A percentile compares a stretch with the other conserved stretches of the same genome.
Conservation (phyloP, 768 basidiomycete species). For the Exsudoporus frostii region DNA sequence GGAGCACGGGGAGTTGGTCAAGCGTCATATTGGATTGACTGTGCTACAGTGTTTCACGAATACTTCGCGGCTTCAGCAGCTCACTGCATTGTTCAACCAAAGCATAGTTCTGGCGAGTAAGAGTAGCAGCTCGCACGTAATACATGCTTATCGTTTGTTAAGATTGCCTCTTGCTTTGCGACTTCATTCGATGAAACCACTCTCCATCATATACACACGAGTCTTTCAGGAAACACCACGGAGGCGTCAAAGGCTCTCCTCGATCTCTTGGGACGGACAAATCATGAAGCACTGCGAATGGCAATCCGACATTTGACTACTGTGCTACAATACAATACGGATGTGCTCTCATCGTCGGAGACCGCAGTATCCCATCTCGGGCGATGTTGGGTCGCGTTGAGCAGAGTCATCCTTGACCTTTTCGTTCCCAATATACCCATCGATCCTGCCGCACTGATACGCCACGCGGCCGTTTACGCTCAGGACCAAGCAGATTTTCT, state of each 20-base stretch:
- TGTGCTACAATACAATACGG: conserved; percentile 19
- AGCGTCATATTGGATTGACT: conserved; percentile 36
- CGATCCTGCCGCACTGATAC: conserved; percentile 76
- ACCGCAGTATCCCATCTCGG: conserved; percentile 38
- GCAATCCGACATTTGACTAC: conserved; percentile 34
- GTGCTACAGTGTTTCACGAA: conserved; percentile 39
- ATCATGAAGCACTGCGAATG: conserved; percentile 33
- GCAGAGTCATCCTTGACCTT: conserved; percentile 59
- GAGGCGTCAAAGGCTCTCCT: conserved; percentile 27
- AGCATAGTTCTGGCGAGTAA: conserved; percentile 42
- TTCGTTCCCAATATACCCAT: conserved; percentile 82
- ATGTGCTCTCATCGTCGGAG: conserved; percentile 12
- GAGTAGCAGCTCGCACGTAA: background rate
- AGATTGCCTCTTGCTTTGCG: conserved; percentile 47
- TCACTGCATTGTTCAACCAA: conserved; percentile 39
- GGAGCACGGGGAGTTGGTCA: conserved; percentile 38
- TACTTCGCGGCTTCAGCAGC: conserved; percentile 41
- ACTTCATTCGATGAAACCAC: conserved; percentile 34
- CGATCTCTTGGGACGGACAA: conserved; percentile 32
- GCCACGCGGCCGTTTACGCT: conserved; percentile 44
- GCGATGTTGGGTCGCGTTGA: conserved; percentile 57
- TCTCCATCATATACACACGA: conserved; percentile 12
- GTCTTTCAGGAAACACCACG: conserved; percentile 1
- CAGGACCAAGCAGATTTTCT: conserved; percentile 40
- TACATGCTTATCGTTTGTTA: conserved; percentile 6